Base-by-base conservation (phyloP, 148 eudicot genomes). In the Chenopodium formosanum region DNA sequence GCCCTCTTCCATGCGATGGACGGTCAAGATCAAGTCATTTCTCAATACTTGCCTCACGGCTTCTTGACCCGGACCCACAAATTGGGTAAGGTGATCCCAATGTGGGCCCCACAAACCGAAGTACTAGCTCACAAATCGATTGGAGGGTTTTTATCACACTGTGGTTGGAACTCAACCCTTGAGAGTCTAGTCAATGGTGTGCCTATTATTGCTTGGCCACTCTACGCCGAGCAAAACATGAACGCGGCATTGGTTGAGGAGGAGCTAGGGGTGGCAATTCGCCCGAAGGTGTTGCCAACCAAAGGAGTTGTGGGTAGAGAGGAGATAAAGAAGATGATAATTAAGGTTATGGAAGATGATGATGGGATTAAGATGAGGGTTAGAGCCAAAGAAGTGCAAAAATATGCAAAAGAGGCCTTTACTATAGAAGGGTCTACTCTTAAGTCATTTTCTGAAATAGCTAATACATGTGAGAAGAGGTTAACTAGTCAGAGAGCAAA, bases 191-290 rank as follows among this genome's bases (percentile, higher is more conserved):
- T 77, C 0, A 78, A 78, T 20, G 90, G 88, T 20, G 87, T 88
- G 29, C 92, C 92, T 12, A 78, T 89, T 53, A 86, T 89, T 34
- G 83, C 86, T 12, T 89, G 91, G 90, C 92, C 90, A 8, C 77
- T 90, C 1, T 86, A 86, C 19, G 82, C 92, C 0, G 92, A 89
- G 85, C 92, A 89, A 47, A 70, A 75, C n/a, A 58, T 84, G 82
- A 89, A 88, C 19, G 86, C 90, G 5, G 58, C 89, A 3, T 1
- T 84, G 67, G 53, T 90, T 27, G 46, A 67, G 27, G 87, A 86
- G 80, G 85, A 86, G 66, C 37, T 82, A 0, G 78, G 78, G 14
- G 84, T 86, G 67, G 89, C 89, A 16, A 46, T 90, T 13, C 81
- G 90, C 34, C 60, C 88, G 23, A 32, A 37, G 5, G 82, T 63